A percentile compares a stretch with the other conserved stretches of the same genome.
Evolutionary conservation across 805 yeast species (phyloP).

Genomic region (Starmerella potacharoeniae): DNA sequence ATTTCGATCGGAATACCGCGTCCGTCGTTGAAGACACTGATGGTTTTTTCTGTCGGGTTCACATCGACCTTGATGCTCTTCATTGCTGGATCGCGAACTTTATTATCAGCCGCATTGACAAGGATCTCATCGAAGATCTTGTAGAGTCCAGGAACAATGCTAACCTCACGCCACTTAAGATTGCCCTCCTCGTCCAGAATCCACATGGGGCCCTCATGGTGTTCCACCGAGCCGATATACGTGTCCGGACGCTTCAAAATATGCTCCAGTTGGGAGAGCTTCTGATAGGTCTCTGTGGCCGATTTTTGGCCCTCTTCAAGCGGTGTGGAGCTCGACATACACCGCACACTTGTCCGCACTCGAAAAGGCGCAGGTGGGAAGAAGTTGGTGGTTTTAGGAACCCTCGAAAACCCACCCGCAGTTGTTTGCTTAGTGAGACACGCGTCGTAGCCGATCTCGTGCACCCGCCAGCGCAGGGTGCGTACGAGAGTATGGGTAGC

Average conservation of each 20-base stretch:
- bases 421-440: conserved; percentile 4
- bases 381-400: neutral
- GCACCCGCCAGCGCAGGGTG: neutral
- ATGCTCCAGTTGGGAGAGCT: conserved; percentile 89
- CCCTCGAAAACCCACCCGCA: neutral
- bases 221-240: conserved; percentile 89
- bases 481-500: neutral
- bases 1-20: conserved; percentile 90
- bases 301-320: conserved; percentile 4
- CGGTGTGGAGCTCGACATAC: neutral
- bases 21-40: conserved; percentile 84
- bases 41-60: conserved; percentile 58
- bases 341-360: neutral
- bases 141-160: conserved; percentile 88
- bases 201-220: conserved; percentile 74
- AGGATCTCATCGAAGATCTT: conserved; percentile 94
- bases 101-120: conserved; percentile 97
- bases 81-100: conserved; percentile 89
- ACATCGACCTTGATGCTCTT: conserved; percentile 72
- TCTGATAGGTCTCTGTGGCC: conserved; percentile 47
- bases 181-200: conserved; percentile 55
- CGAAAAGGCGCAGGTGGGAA: neutral
- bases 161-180: conserved; percentile 46
- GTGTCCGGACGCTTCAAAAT: conserved; percentile 96
- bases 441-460: neutral